These are phyloP conservation scores for Amborella trichopoda DNA, from an alignment of 164 flowering plant species.

Conservation along the genomic window DNA sequence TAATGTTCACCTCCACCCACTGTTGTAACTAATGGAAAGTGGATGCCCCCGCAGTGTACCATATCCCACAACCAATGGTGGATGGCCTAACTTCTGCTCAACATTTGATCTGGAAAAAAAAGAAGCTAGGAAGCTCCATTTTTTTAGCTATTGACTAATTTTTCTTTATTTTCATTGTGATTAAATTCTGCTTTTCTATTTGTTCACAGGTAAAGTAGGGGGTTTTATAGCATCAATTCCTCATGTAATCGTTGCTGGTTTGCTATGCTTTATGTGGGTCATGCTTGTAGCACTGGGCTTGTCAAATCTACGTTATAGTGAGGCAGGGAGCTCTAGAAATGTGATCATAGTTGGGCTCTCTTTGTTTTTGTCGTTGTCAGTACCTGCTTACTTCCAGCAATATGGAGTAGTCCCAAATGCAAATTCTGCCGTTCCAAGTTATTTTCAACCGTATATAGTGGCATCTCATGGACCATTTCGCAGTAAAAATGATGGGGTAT, in stretches of 20 bases:
- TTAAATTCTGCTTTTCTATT: too few relatives aligned
- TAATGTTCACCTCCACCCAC: too few relatives aligned
- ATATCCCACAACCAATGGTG: too few relatives aligned
- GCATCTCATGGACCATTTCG: constrained; percentile 93
- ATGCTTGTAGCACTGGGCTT: constrained; percentile 94
- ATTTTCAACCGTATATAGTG: constrained; percentile 85
- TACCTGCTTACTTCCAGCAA: constrained; percentile 97
- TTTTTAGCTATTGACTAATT: too few relatives aligned
- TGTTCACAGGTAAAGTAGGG: constrained; percentile 82
- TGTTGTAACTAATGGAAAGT: too few relatives aligned
- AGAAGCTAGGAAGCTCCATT: too few relatives aligned
- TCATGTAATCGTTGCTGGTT: constrained; percentile 87
- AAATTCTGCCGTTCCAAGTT: constrained; percentile 79
- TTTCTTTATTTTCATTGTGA: too few relatives aligned
- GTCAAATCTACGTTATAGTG: constrained; percentile 91
- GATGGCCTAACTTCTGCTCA: too few relatives aligned
- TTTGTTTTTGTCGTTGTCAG: constrained; percentile 73
- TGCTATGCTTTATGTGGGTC: constrained; percentile 98
- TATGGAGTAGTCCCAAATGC: constrained; percentile 68
- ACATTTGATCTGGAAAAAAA: too few relatives aligned
- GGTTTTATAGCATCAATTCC: constrained; percentile 96
- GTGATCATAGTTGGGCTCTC: constrained; percentile 92
- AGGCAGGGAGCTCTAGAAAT: constrained; percentile 97
- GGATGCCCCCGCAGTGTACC: too few relatives aligned
- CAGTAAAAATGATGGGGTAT: constrained; percentile 74